Evolutionary conservation across 345 rosid species (phyloP).

Genomic region (Populus nigra): DNA sequence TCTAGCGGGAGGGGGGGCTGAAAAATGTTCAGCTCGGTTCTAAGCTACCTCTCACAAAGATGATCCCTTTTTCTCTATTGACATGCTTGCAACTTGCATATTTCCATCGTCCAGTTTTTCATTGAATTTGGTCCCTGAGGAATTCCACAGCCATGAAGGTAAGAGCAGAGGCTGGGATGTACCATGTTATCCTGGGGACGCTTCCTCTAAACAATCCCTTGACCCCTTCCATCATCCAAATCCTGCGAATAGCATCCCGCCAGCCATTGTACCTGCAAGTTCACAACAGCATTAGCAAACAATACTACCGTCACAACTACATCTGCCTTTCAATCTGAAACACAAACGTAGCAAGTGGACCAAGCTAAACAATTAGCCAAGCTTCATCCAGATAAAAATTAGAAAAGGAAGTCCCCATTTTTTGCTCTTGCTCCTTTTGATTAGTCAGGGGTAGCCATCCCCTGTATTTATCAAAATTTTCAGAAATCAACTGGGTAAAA

Average conservation of each 20-base stretch:
- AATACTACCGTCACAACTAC: neutral
- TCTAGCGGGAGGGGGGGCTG: no score
- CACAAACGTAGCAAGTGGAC: no score
- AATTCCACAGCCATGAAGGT: slow-evolving; percentile 97
- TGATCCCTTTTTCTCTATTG: slow-evolving; percentile 53
- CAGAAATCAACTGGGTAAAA: no score
- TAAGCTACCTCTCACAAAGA: slow-evolving; percentile 44
- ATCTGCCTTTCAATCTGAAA: neutral
- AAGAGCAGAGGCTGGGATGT: slow-evolving; percentile 91
- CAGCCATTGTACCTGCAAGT: slow-evolving; percentile 68
- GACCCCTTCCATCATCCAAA: slow-evolving; percentile 67
- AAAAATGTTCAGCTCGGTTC: no score
- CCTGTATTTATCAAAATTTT: no score
- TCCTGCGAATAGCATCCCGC: slow-evolving; percentile 66
- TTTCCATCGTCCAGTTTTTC: slow-evolving; percentile 30
- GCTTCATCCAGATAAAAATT: no score
- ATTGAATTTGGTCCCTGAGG: slow-evolving; percentile 65
- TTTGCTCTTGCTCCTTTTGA: no score
- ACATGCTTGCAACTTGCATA: slow-evolving; percentile 35
- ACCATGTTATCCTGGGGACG: slow-evolving; percentile 87
- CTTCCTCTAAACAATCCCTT: slow-evolving; percentile 86
- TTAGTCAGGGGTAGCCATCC: no score
- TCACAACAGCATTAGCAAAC: neutral
- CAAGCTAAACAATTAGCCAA: no score
- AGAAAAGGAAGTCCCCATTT: no score